These are phyloP conservation scores for Botrytis porri DNA, from an alignment of 2,329 filamentous ascomycete genomes.

Conservation along the genomic window DNA sequence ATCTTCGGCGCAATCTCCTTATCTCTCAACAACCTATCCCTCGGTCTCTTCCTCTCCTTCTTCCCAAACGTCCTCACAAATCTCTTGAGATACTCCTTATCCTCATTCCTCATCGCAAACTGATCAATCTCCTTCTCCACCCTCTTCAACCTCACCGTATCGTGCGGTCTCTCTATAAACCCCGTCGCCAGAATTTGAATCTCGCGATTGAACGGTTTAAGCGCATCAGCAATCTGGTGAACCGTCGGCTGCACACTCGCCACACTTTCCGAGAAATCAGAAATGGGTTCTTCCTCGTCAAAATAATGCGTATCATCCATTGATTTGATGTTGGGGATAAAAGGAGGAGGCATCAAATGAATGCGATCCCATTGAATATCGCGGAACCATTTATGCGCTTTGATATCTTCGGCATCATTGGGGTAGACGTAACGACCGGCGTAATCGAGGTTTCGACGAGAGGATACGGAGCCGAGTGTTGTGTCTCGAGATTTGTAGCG, in stretches of 20 bases:
- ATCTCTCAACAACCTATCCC: slow-evolving; percentile 84
- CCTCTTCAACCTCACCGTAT: slow-evolving; percentile 34
- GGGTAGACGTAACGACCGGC: slow-evolving; percentile 69
- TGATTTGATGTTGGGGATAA: slow-evolving; percentile 68
- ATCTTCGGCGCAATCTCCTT: slow-evolving; percentile 60
- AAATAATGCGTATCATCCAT: slow-evolving; percentile 85
- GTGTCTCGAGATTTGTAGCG: slow-evolving; percentile 68
- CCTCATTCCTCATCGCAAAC: slow-evolving; percentile 35
- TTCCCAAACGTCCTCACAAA: slow-evolving; percentile 38
- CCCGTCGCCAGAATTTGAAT: slow-evolving; percentile 36
- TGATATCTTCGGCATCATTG: slow-evolving; percentile 86
- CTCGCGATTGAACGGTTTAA: slow-evolving; percentile 38
- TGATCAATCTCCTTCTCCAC: slow-evolving; percentile 38
- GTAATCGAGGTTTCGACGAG: slow-evolving; percentile 38
- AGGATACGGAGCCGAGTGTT: slow-evolving; percentile 18
- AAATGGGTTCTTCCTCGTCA: slow-evolving; percentile 74
- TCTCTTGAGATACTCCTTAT: slow-evolving; percentile 38
- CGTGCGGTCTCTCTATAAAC: slow-evolving; percentile 36
- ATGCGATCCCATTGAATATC: slow-evolving; percentile 75
- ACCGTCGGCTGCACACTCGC: slow-evolving; percentile 22
- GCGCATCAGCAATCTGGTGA: slow-evolving; percentile 34
- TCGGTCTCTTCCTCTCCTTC: slow-evolving; percentile 72
- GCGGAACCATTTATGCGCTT: slow-evolving; percentile 80
- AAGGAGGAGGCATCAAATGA: slow-evolving; percentile 70
- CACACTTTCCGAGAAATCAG: slow-evolving; percentile 54